These are phyloP conservation scores for Chaetomium olivaceum DNA, from an alignment of 2,329 filamentous ascomycete species.

Conservation along the genomic window DNA sequence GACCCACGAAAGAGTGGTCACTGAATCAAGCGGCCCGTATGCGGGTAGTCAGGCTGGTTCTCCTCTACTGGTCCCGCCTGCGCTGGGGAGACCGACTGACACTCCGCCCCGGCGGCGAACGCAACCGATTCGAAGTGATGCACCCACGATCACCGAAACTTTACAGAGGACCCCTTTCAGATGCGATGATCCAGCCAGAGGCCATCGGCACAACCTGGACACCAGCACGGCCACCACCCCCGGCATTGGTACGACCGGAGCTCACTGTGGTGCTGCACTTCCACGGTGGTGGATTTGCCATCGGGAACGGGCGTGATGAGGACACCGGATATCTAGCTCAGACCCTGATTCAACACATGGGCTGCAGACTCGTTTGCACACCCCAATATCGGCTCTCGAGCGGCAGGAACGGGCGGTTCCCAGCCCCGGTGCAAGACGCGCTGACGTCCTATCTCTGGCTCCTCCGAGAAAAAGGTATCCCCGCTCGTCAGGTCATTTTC, in stretches of 20 bases:
- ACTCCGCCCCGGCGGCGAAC: slow-evolving; percentile 27
- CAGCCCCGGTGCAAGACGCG: slow-evolving; percentile 38
- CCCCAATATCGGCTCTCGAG: slow-evolving; percentile 40
- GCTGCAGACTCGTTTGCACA: slow-evolving; percentile 34
- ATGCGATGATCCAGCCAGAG: slow-evolving; percentile 25
- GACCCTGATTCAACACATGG: slow-evolving; percentile 32
- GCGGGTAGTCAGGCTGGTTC: slow-evolving; percentile 15
- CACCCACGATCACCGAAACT: slow-evolving; percentile 20
- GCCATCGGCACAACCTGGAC: slow-evolving; percentile 33
- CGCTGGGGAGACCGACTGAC: slow-evolving; percentile 21
- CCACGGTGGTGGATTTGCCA: slow-evolving; percentile 39
- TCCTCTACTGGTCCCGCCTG: slow-evolving; percentile 24
- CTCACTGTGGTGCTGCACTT: slow-evolving; percentile 35
- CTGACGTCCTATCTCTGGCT: slow-evolving; percentile 38
- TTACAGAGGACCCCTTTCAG: slow-evolving; percentile 27
- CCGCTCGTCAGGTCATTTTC: slow-evolving; percentile 35
- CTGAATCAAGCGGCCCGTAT: slow-evolving; percentile 17
- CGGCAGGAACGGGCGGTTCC: slow-evolving; percentile 32
- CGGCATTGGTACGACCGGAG: slow-evolving; percentile 18
- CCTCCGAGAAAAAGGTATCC: slow-evolving; percentile 31
- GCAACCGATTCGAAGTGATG: slow-evolving; percentile 33
- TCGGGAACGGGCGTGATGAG: slow-evolving; percentile 37
- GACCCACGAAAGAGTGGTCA: slow-evolving; percentile 12
- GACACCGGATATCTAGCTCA: slow-evolving; percentile 35
- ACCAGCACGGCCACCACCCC: slow-evolving; percentile 26